Base-by-base conservation (phyloP, 78 protist genomes). In the Guillardia theta region DNA sequence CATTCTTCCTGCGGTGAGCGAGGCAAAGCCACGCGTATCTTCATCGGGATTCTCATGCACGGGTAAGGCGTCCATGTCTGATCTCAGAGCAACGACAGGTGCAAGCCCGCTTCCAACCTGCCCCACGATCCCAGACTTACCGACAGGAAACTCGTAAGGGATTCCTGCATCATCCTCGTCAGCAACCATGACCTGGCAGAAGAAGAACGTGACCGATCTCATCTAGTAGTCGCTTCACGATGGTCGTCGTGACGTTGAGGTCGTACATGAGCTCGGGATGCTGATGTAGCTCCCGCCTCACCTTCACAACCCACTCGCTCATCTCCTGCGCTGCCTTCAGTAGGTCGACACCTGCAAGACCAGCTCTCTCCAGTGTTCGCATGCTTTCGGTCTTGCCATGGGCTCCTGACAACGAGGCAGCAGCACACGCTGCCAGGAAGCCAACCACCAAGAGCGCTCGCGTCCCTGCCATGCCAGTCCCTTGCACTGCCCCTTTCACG, bases 61-160 rank as follows among this genome's bases (percentile, higher is more conserved):
- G 30, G 90, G 90, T 27, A 80, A 30, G 12, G 90, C 90, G 48
- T 80, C 90, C 90, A 80, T 80, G 90, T 80, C 90, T 12, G 90
- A 39, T 8, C 90, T 46, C 12, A 80, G 48, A 0, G 90, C 90
- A 8, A 80, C 50, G 6, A 80, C 90, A 9, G 90, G 90, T 30
- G 12, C 53, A 24, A 5, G 37, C 1, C 90, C 90, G 44, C 58
- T 43, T 6, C 90, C 90, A 1, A 70, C 36, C 8, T 36, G n/a
- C 8, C 83, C 83, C 27, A 70, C 41, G 83, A 70, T 70, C 21
- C 83, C 83, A 22, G n/a, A 43, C 46, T 24, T 0, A 33, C 46
- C 83, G 36, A 70, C 6, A 15, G 83, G 83, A 43, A 9, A 70
- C 41, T 70, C 36, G 83, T 70, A 70, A 1, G 83, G 83, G 27